Evolutionary conservation across 768 basidiomycete genomes (phyloP).

Genomic region (Amanita molliuscula): DNA sequence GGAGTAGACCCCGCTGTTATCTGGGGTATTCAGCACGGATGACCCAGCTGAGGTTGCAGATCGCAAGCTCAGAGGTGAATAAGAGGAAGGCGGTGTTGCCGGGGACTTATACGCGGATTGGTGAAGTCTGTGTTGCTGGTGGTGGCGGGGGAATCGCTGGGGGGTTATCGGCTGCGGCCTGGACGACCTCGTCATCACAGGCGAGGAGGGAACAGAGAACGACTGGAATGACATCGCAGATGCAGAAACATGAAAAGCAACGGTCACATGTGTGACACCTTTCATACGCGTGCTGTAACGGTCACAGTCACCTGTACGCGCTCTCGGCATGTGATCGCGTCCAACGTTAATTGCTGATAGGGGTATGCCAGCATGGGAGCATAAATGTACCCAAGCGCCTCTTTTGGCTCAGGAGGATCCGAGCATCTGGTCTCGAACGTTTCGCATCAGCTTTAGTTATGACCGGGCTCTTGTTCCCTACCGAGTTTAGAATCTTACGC

Average conservation of each 20-base stretch:
- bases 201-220: slow-evolving; percentile 37
- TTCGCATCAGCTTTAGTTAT: neutral
- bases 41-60: slow-evolving; percentile 46
- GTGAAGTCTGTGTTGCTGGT: slow-evolving; percentile 26
- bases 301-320: slow-evolving; percentile 1
- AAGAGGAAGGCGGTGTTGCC: slow-evolving; percentile 54
- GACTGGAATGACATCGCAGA: slow-evolving; percentile 17
- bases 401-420: neutral
- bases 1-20: slow-evolving; percentile 26
- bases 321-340: slow-evolving; percentile 7
- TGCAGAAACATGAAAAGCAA: slow-evolving; percentile 9
- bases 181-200: slow-evolving; percentile 29
- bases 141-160: slow-evolving; percentile 45
- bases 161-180: slow-evolving; percentile 50
- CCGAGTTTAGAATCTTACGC: neutral
- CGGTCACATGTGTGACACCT: slow-evolving; percentile 4
- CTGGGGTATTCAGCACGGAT: slow-evolving; percentile 53
- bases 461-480: neutral
- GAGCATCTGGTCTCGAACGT: neutral
- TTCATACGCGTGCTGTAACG: slow-evolving; percentile 7
- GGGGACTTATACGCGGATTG: slow-evolving; percentile 47
- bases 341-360: neutral
- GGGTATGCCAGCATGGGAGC: neutral
- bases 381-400: neutral
- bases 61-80: slow-evolving; percentile 60